These are phyloP conservation scores for Hypoxylon intermedium DNA, from an alignment of 495 filamentous ascomycete genomes.

Conservation along the genomic window DNA sequence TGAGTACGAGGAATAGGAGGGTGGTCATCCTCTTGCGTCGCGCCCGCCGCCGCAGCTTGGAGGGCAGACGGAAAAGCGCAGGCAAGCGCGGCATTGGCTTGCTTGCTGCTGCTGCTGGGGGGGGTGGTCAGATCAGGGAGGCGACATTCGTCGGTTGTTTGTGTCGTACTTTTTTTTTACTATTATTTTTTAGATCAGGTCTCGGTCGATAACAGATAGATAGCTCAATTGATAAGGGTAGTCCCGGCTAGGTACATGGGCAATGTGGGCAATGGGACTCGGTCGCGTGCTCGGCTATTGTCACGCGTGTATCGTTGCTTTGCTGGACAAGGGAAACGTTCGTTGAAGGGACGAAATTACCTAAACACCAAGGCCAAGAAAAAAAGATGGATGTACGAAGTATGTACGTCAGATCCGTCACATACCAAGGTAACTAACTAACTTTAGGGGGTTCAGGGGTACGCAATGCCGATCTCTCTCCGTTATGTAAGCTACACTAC, in stretches of 20 bases:
- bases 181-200: too few relatives aligned
- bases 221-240: too few relatives aligned
- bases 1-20: slow-evolving; percentile 60
- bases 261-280: too few relatives aligned
- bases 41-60: slow-evolving; percentile 59
- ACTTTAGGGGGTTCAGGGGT: slow-evolving; percentile 22
- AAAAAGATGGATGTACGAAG: not conserved
- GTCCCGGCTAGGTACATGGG: too few relatives aligned
- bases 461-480: slow-evolving; percentile 6
- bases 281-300: too few relatives aligned
- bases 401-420: slow-evolving; percentile 1
- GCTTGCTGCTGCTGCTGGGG: too few relatives aligned
- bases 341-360: not conserved
- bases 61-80: slow-evolving; percentile 58
- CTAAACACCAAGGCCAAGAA: not conserved
- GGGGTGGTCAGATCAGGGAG: not conserved
- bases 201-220: too few relatives aligned
- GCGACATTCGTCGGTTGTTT: slow-evolving; percentile 26
- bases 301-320: not conserved
- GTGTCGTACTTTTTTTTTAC: not conserved
- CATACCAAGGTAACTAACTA: slow-evolving; percentile 15
- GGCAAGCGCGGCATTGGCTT: slow-evolving; percentile 49
- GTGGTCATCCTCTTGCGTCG: slow-evolving; percentile 62
- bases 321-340: not conserved
- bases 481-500: not conserved